Evolutionary conservation across 2,329 filamentous ascomycete species (phyloP).

Genomic region (Epichloe aotearoae): DNA sequence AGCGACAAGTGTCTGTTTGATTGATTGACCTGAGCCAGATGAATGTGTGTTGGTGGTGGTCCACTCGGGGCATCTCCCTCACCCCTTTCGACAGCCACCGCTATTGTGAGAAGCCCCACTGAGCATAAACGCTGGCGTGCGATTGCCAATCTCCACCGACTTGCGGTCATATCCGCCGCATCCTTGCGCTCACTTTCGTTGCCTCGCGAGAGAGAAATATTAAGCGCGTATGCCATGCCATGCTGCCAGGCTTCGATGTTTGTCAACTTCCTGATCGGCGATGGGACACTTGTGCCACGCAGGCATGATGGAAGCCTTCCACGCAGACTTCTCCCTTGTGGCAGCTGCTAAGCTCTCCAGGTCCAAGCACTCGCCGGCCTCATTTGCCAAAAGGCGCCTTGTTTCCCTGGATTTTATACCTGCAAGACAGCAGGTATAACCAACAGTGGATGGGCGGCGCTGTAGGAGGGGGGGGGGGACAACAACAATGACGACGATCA

Average conservation of each 20-base stretch:
- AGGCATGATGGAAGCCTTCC: neutral
- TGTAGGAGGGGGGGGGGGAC: neutral
- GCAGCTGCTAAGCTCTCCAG: neutral
- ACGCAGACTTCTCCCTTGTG: neutral
- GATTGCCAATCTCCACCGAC: constrained; percentile 11
- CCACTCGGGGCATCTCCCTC: constrained; percentile 5
- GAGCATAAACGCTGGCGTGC: constrained; percentile 5
- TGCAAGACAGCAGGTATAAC: neutral
- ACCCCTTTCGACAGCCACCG: constrained; percentile 6
- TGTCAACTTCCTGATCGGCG: neutral
- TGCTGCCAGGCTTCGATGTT: neutral
- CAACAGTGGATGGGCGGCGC: no score
- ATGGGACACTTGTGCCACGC: neutral
- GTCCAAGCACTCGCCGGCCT: neutral
- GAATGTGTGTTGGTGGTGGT: neutral
- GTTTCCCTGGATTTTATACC: neutral
- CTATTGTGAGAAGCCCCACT: constrained; percentile 7
- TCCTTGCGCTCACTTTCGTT: neutral
- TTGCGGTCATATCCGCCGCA: constrained; percentile 3
- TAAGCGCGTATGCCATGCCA: neutral
- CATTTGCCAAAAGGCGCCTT: neutral
- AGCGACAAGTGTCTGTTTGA: neutral
- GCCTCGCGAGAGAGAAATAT: constrained; percentile 5
- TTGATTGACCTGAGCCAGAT: neutral
- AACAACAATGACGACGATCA: neutral